Evolutionary conservation across 805 yeast species (phyloP).

Genomic region (Kregervanrija pseudodelftensis): DNA sequence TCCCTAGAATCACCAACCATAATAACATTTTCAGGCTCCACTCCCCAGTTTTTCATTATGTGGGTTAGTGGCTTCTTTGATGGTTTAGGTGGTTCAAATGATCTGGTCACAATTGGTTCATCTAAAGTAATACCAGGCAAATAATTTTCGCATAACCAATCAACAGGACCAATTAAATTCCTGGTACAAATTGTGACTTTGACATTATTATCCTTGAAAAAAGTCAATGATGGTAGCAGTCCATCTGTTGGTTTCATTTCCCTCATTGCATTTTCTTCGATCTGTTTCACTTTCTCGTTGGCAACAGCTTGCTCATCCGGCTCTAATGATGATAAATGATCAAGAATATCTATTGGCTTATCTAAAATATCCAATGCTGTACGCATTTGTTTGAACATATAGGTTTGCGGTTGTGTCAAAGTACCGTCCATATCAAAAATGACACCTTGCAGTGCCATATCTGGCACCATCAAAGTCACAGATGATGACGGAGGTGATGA

Average conservation of each 20-base stretch:
- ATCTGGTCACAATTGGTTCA: slow-evolving; percentile 54
- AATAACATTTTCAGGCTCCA: slow-evolving; percentile 38
- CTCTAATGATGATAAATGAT: slow-evolving; percentile 33
- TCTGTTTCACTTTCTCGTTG: slow-evolving; percentile 36
- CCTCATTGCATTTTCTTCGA: slow-evolving; percentile 59
- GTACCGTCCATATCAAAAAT: slow-evolving; percentile 83
- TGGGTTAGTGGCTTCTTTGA: slow-evolving; percentile 55
- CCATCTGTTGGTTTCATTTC: slow-evolving; percentile 49
- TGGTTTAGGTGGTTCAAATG: slow-evolving; percentile 64
- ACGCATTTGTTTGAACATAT: slow-evolving; percentile 48
- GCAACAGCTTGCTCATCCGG: slow-evolving; percentile 37
- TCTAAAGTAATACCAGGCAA: slow-evolving; percentile 30
- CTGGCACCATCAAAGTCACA: not conserved
- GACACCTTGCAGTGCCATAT: slow-evolving; percentile 37
- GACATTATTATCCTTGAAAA: slow-evolving; percentile 20
- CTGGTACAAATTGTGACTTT: slow-evolving; percentile 58
- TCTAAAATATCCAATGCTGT: slow-evolving; percentile 42
- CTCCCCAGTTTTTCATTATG: slow-evolving; percentile 43
- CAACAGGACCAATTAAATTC: slow-evolving; percentile 47
- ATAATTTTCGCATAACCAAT: slow-evolving; percentile 39
- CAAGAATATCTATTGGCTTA: slow-evolving; percentile 45
- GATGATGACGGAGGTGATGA: no score
- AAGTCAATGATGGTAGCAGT: slow-evolving; percentile 33
- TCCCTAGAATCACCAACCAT: slow-evolving; percentile 75
- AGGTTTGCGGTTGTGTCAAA: slow-evolving; percentile 52